phyloP scores from a whole-genome alignment of 2,329 filamentous ascomycete genomes.

The Fusarium odoratissimum region DNA sequence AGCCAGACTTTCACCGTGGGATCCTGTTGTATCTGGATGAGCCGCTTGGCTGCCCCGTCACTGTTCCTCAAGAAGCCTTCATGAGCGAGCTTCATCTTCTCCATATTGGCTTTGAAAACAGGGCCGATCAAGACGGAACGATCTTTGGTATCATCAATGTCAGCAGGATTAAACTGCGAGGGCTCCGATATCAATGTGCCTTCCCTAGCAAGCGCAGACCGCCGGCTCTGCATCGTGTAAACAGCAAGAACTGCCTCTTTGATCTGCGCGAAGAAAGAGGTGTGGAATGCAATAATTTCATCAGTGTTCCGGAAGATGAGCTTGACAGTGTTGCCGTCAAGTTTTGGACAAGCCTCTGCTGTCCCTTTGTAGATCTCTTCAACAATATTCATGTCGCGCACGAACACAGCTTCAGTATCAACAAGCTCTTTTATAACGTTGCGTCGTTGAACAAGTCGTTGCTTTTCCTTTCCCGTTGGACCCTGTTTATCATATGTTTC shows the following conservation, averaged over 20 bases:
- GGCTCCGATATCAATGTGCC: slow-evolving; percentile 56
- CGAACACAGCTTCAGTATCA: slow-evolving; percentile 91
- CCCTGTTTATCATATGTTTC: slow-evolving; percentile 54
- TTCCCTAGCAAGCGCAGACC: slow-evolving; percentile 56
- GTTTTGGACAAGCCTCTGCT: slow-evolving; percentile 80
- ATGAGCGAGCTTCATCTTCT: slow-evolving; percentile 70
- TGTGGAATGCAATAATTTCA: slow-evolving; percentile 89
- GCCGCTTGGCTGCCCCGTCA: slow-evolving; percentile 69
- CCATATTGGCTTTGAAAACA: slow-evolving; percentile 67
- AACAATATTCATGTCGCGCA: slow-evolving; percentile 95
- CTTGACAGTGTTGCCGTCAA: slow-evolving; percentile 87
- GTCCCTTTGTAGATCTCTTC: slow-evolving; percentile 98
- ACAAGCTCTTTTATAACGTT: slow-evolving; percentile 92
- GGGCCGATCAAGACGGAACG: slow-evolving; percentile 64
- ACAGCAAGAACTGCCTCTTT: slow-evolving; percentile 84
- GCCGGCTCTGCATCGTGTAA: slow-evolving; percentile 72
- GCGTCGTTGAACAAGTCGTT: slow-evolving; percentile 81
- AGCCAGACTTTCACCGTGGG: slow-evolving; percentile 83
- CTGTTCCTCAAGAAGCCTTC: slow-evolving; percentile 73
- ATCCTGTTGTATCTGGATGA: slow-evolving; percentile 73
- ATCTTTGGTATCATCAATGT: slow-evolving; percentile 64
- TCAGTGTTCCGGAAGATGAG: slow-evolving; percentile 93
- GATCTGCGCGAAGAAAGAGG: slow-evolving; percentile 79
- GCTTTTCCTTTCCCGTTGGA: slow-evolving; percentile 67
- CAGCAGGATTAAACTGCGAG: slow-evolving; percentile 52